Percentiles rank a stretch among this genome's conserved stretches.
phyloP scores from a whole-genome alignment of 2,329 filamentous ascomycete genomes.

The Arthrobotrys iridis region DNA sequence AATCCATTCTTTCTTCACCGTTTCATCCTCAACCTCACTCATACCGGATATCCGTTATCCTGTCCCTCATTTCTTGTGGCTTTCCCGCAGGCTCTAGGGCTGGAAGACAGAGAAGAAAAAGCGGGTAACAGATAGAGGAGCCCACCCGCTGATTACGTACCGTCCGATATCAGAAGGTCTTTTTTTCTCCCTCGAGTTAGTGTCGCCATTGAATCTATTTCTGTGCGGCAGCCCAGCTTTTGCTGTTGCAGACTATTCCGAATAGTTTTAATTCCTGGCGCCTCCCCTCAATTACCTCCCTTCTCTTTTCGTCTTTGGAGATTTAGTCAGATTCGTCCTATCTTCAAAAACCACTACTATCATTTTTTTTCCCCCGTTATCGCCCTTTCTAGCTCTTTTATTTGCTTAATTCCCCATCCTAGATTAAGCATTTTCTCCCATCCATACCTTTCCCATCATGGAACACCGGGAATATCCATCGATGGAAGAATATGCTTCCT shows the following conservation, averaged over 20 bases:
- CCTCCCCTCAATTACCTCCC: constrained; percentile 27
- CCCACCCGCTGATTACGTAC: constrained; percentile 52
- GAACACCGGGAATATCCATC: constrained; percentile 42
- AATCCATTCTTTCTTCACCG: constrained; percentile 23
- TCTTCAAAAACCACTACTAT: constrained; percentile 6
- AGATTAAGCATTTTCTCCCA: background rate
- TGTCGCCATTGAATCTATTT: constrained; percentile 32
- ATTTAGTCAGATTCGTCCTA: constrained; percentile 14
- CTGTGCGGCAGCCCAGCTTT: background rate
- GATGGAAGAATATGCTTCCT: constrained; percentile 48
- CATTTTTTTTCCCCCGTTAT: background rate
- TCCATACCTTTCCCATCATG: constrained; percentile 23
- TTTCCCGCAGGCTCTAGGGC: constrained; percentile 19
- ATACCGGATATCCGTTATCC: constrained; percentile 5
- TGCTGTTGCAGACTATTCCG: background rate
- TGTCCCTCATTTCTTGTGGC: constrained; percentile 33
- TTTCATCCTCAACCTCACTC: constrained; percentile 17
- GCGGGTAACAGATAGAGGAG: constrained; percentile 48
- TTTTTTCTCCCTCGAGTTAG: constrained; percentile 3
- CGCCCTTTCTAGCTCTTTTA: background rate
- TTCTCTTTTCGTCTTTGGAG: constrained; percentile 32
- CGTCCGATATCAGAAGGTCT: constrained; percentile 44
- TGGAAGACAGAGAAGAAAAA: constrained; percentile 14
- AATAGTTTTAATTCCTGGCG: constrained; percentile 45
- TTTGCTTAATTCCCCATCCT: background rate